These are phyloP conservation scores for Aspergillus saccharolyticus DNA, from an alignment of 495 filamentous ascomycete species.

Conservation along the genomic window DNA sequence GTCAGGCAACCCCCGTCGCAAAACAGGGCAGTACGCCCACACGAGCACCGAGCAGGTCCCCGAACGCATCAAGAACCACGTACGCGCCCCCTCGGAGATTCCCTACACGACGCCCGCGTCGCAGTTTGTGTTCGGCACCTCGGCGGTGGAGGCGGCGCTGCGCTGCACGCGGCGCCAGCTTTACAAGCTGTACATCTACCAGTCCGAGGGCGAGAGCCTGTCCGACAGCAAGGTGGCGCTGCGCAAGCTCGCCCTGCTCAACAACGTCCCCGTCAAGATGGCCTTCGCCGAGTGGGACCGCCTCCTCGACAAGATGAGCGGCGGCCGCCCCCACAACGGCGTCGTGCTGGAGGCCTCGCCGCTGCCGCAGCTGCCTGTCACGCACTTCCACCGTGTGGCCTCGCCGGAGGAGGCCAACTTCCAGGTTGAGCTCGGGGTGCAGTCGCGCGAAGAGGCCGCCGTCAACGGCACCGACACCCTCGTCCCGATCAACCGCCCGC, in stretches of 20 bases:
- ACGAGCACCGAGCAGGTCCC: constrained; percentile 26
- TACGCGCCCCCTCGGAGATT: constrained; percentile 51
- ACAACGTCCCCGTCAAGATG: constrained; percentile 50
- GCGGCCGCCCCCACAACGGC: constrained; percentile 83
- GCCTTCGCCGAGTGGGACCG: constrained; percentile 50
- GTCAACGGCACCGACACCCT: constrained; percentile 59
- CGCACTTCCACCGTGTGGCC: constrained; percentile 46
- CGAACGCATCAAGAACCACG: constrained; percentile 37
- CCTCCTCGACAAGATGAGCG: constrained; percentile 77
- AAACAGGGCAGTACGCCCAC: constrained; percentile 11
- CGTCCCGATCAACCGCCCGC: constrained; percentile 29
- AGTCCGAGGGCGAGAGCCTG: constrained; percentile 36
- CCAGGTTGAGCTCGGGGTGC: constrained; percentile 55
- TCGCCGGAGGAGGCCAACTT: constrained; percentile 43
- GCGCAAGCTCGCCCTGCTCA: constrained; percentile 53
- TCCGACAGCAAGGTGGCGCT: constrained; percentile 41
- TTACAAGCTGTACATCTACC: constrained; percentile 79
- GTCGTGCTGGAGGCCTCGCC: constrained; percentile 84
- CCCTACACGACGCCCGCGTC: constrained; percentile 82
- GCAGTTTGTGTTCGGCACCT: constrained; percentile 83
- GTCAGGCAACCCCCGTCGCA: neutral
- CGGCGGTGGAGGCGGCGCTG: constrained; percentile 77
- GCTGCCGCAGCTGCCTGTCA: constrained; percentile 68
- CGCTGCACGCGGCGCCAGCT: constrained; percentile 61
- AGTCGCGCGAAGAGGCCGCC: constrained; percentile 64